Percentiles rank a stretch among this genome's conserved stretches.
These are phyloP conservation scores for Wickerhamomyces ciferrii DNA, from an alignment of 805 yeast genomes.

Conservation along the genomic window DNA sequence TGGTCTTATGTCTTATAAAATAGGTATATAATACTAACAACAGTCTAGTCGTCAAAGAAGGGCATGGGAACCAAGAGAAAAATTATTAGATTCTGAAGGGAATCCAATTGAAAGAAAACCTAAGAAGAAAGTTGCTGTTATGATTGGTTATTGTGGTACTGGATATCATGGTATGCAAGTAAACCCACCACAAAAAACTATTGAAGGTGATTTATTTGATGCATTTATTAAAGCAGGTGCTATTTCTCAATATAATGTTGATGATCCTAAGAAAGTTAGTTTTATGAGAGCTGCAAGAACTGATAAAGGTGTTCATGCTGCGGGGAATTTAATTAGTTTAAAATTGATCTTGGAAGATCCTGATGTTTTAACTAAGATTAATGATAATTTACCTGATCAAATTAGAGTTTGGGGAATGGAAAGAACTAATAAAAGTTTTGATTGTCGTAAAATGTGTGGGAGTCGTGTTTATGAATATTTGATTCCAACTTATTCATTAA, in stretches of 20 bases:
- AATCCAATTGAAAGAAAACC: conserved; percentile 66
- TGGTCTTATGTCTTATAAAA: no score
- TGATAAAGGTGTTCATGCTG: conserved; percentile 97
- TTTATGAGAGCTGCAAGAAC: conserved; percentile 86
- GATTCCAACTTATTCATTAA: conserved; percentile 83
- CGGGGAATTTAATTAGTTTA: conserved; percentile 84
- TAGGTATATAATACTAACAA: conserved; percentile 6
- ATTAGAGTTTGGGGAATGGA: conserved; percentile 92
- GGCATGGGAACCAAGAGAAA: conserved; percentile 14
- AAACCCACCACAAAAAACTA: conserved; percentile 83
- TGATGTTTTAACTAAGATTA: conserved; percentile 63
- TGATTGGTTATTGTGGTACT: conserved; percentile 93
- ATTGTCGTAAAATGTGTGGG: conserved; percentile 91
- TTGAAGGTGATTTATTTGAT: conserved; percentile 81
- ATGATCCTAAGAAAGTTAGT: conserved; percentile 81
- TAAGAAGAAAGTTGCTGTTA: conserved; percentile 82
- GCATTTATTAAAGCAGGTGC: conserved; percentile 89
- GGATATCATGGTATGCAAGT: conserved; percentile 97
- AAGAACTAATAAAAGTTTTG: conserved; percentile 85
- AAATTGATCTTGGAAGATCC: conserved; percentile 82
- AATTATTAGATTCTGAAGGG: conserved; percentile 53
- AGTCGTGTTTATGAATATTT: conserved; percentile 94
- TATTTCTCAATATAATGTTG: conserved; percentile 77
- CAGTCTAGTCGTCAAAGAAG: conserved; percentile 10
- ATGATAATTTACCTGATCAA: conserved; percentile 71